Conservation (phyloP, 345 rosid genomes). For the Euphorbia tirucalli region DNA sequence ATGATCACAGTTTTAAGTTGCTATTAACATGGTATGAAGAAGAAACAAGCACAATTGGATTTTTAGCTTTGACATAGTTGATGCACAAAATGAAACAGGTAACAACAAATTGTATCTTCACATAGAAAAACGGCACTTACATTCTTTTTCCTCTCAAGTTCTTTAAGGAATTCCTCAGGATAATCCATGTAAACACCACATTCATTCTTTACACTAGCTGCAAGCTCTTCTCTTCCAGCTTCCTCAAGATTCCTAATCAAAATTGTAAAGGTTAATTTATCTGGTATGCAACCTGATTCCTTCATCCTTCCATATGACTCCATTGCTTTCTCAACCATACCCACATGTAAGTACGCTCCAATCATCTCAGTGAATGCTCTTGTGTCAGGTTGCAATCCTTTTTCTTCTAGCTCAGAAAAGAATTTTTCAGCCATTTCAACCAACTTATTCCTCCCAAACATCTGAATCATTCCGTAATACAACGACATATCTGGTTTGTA, state of each 20-base stretch:
- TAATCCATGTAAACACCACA: constrained; percentile 44
- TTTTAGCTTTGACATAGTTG: too few species aligned
- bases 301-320: constrained; percentile 43
- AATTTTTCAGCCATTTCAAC: constrained; percentile 42
- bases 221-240: constrained; percentile 47
- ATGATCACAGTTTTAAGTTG: not conserved
- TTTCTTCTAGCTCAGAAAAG: constrained; percentile 34
- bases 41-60: not conserved
- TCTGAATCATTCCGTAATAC: constrained; percentile 39
- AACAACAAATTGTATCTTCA: not conserved
- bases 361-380: constrained; percentile 57
- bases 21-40: not conserved
- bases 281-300: constrained; percentile 43
- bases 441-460: constrained; percentile 46
- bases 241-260: constrained; percentile 54
- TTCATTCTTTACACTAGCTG: constrained; percentile 39
- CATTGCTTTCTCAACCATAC: constrained; percentile 54
- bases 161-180: constrained; percentile 51
- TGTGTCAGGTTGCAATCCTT: constrained; percentile 49
- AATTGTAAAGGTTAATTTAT: constrained; percentile 48
- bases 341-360: constrained; percentile 45
- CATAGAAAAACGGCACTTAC: not conserved
- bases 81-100: constrained; percentile 1
- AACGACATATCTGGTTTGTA: constrained; percentile 43
- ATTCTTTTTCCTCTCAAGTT: constrained; percentile 30